Conservation (phyloP, 2,329 filamentous ascomycete species). For the Corynespora cassiicola region DNA sequence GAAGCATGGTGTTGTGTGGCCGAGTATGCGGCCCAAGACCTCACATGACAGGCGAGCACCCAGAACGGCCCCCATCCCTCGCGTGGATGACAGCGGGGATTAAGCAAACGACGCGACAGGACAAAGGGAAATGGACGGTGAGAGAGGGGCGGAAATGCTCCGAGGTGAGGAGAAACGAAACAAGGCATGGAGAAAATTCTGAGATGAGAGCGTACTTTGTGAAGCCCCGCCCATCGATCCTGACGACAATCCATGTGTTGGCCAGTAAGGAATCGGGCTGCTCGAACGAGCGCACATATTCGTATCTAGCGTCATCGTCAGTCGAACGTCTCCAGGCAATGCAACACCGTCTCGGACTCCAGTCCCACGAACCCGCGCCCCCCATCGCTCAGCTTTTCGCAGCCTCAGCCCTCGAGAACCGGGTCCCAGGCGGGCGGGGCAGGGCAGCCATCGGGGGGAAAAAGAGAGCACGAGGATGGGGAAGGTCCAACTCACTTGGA, state of each 20-base stretch:
- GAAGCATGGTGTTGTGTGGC: conserved; percentile 1
- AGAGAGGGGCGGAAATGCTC: conserved; percentile 8
- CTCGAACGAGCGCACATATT: conserved; percentile 93
- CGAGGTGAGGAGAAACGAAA: conserved; percentile 4
- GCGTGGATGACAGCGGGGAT: too few relatives aligned
- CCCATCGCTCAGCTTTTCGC: neutral
- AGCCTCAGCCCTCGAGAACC: neutral
- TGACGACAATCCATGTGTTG: conserved; percentile 94
- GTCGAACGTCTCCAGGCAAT: neutral
- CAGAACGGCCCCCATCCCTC: conserved; percentile 20
- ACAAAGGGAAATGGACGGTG: conserved; percentile 13
- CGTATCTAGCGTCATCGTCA: conserved; percentile 67
- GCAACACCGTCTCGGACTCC: neutral
- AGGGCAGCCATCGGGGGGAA: too few relatives aligned
- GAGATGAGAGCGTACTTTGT: conserved; percentile 70
- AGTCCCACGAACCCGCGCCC: neutral
- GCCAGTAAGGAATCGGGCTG: conserved; percentile 79
- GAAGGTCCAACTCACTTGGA: conserved; percentile 20
- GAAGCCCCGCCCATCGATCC: conserved; percentile 93
- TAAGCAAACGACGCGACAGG: too few relatives aligned
- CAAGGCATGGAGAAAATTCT: conserved; percentile 8
- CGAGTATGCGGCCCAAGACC: conserved; percentile 6
- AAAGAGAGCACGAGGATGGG: too few relatives aligned
- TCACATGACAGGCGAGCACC: conserved; percentile 15
- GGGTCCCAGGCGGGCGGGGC: neutral